These are phyloP conservation scores for Neurospora tetrasperma DNA, from an alignment of 495 filamentous ascomycete genomes.

Conservation along the genomic window DNA sequence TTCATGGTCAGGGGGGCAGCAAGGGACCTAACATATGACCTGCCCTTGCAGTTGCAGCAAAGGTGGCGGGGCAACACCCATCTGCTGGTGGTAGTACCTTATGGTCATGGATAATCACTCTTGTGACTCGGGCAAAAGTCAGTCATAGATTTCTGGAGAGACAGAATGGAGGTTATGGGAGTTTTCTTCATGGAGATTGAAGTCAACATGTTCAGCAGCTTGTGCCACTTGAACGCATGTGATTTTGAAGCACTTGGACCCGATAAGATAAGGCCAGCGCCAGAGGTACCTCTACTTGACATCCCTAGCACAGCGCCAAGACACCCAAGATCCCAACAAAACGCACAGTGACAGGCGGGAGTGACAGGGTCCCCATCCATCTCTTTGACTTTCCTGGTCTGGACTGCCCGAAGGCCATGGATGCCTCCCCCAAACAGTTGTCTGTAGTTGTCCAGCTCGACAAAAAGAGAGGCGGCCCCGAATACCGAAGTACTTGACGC, in stretches of 20 bases:
- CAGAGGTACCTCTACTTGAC: no score
- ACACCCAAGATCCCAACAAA: conserved; percentile 7
- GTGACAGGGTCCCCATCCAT: not conserved
- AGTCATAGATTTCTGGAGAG: not conserved
- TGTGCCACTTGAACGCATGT: not conserved
- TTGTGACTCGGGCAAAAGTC: not conserved
- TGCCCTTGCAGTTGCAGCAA: not conserved
- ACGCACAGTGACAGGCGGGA: not conserved
- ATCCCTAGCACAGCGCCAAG: not conserved
- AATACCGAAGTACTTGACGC: not conserved
- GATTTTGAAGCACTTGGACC: not conserved
- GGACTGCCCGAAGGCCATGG: not conserved
- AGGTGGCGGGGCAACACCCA: not conserved
- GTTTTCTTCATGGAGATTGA: not conserved
- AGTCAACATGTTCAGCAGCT: not conserved
- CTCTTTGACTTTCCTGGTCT: conserved; percentile 1
- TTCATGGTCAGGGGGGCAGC: not conserved
- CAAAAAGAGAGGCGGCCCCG: not conserved
- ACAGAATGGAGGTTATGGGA: not conserved
- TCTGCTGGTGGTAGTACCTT: not conserved
- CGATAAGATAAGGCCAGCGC: not conserved
- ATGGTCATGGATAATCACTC: not conserved
- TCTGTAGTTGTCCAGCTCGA: not conserved
- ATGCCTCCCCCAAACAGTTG: not conserved
- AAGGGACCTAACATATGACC: not conserved